Percentiles rank a stretch among this genome's conserved stretches.
Conservation (phyloP, 768 basidiomycete genomes). For the Clitopilus passeckerianus region DNA sequence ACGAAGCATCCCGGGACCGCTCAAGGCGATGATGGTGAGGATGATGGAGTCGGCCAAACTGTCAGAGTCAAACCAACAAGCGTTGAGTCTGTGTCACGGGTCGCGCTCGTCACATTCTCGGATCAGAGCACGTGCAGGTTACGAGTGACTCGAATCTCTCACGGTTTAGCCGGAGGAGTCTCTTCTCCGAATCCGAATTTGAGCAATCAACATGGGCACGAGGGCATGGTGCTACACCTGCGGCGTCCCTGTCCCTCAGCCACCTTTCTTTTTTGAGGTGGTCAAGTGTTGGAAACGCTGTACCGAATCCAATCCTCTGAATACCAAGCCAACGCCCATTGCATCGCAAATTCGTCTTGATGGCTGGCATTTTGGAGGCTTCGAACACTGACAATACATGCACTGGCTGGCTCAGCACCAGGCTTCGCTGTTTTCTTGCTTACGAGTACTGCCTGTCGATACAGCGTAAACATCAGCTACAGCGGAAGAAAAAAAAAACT, state of each 20-base stretch:
- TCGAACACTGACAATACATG: no score
- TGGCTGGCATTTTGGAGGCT: no score
- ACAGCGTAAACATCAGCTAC: no score
- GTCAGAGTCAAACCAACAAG: neutral
- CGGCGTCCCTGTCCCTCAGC: neutral
- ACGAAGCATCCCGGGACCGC: neutral
- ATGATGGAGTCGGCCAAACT: neutral
- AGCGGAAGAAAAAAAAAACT: no score
- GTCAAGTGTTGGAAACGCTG: neutral
- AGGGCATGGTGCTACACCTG: neutral
- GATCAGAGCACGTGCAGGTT: neutral
- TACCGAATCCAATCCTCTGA: neutral
- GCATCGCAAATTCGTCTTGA: no score
- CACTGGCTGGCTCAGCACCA: no score
- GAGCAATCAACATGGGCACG: neutral
- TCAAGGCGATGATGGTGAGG: neutral
- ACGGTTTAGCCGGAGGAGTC: neutral
- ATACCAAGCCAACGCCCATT: neutral
- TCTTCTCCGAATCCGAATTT: neutral
- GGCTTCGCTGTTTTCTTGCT: no score
- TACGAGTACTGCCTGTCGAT: no score
- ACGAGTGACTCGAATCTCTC: neutral
- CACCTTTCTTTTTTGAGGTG: neutral
- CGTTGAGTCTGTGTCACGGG: neutral
- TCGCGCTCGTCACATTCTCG: neutral